Conservation (phyloP, 257 asterid genomes). For the Fraxinus anomala region DNA sequence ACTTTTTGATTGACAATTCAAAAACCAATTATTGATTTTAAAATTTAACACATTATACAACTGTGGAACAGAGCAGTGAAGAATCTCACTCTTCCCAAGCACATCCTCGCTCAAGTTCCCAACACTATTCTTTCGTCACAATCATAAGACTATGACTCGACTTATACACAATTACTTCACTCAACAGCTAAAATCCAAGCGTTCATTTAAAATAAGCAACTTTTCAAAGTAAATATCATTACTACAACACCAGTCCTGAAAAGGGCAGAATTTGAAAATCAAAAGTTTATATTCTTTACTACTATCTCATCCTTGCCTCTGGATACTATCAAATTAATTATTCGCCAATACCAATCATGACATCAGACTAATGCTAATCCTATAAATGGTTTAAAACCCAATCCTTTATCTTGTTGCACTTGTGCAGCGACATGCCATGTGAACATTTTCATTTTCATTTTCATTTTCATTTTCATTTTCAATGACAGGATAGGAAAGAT, state of each 20-base stretch:
- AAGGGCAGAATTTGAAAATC: neutral
- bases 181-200: slow-evolving; percentile 6
- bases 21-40: neutral
- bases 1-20: neutral
- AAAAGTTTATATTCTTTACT: neutral
- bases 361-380: neutral
- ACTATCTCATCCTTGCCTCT: neutral
- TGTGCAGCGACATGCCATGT: neutral
- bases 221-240: too few species aligned
- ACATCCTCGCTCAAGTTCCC: neutral
- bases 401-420: neutral
- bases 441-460: neutral
- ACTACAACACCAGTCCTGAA: neutral
- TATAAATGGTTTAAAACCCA: slow-evolving; percentile 5
- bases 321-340: neutral
- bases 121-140: neutral
- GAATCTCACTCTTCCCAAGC: neutral
- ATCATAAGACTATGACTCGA: neutral
- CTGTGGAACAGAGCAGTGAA: neutral
- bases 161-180: slow-evolving; percentile 1
- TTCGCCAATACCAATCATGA: neutral
- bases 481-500: neutral
- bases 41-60: neutral
- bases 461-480: neutral
- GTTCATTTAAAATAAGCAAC: too few species aligned